Conservation (phyloP, 805 yeast species). For the Cyberlindnera nakhonratchasimensis region DNA sequence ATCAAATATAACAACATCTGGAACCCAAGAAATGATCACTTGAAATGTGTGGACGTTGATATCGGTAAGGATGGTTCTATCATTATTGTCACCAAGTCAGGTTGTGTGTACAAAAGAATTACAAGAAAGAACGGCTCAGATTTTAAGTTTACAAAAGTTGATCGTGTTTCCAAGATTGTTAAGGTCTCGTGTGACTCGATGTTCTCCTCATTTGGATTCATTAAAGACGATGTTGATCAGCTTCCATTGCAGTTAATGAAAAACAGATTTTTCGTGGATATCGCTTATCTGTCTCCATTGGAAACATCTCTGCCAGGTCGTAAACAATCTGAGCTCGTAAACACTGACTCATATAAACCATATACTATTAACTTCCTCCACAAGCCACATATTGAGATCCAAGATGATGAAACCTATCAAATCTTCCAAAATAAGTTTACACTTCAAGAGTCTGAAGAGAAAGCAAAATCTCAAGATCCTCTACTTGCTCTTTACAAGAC, state of each 20-base stretch:
- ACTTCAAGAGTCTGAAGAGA: constrained; percentile 8
- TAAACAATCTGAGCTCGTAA: constrained; percentile 21
- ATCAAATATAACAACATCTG: constrained; percentile 52
- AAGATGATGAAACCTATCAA: constrained; percentile 13
- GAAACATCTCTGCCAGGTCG: constrained; percentile 12
- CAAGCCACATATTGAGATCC: constrained; percentile 13
- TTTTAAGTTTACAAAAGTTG: constrained; percentile 52
- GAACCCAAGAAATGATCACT: constrained; percentile 56
- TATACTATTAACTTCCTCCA: constrained; percentile 19
- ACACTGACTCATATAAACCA: constrained; percentile 7
- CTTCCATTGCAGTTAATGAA: constrained; percentile 51
- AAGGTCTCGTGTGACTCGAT: constrained; percentile 62
- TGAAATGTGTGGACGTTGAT: constrained; percentile 64
- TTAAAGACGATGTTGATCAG: constrained; percentile 59
- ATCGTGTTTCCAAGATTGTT: constrained; percentile 52
- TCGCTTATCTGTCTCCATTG: constrained; percentile 50
- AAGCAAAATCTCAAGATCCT: constrained; percentile 14
- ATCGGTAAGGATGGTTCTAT: constrained; percentile 66
- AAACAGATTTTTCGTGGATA: constrained; percentile 48
- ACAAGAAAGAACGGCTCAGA: constrained; percentile 25
- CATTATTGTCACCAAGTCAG: constrained; percentile 63
- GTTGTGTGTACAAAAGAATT: constrained; percentile 50
- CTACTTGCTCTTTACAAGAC: constrained; percentile 12
- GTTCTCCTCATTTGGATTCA: constrained; percentile 63
- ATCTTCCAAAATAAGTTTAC: constrained; percentile 13